These are phyloP conservation scores for Citrullus mucosospermus DNA, from an alignment of 306 rosid species.

Conservation along the genomic window DNA sequence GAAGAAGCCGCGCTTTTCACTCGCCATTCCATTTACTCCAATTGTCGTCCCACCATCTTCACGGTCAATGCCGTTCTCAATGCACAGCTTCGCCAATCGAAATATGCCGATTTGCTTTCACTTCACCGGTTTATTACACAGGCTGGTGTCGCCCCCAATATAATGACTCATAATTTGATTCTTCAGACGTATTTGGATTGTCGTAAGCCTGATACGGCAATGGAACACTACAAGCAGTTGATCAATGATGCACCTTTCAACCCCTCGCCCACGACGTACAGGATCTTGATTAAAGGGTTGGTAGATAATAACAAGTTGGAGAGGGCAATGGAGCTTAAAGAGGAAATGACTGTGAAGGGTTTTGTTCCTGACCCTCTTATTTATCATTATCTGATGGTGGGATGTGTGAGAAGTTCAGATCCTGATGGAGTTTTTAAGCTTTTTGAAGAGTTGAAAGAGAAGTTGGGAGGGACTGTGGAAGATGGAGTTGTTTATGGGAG, in stretches of 20 bases:
- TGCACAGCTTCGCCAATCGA: conserved; percentile 77
- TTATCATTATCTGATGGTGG: conserved; percentile 74
- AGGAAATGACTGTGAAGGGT: conserved; percentile 53
- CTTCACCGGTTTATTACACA: conserved; percentile 90
- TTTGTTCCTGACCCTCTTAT: conserved; percentile 50
- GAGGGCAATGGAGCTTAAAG: conserved; percentile 70
- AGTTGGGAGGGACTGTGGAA: conserved; percentile 47
- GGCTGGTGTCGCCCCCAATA: conserved; percentile 81
- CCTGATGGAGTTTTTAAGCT: conserved; percentile 47
- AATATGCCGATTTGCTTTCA: conserved; percentile 70
- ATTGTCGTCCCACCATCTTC: conserved; percentile 85
- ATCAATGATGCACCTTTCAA: conserved; percentile 78
- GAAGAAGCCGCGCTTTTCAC: conserved; percentile 89
- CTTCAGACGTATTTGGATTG: conserved; percentile 90
- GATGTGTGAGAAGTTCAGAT: conserved; percentile 49
- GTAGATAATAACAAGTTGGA: conserved; percentile 59
- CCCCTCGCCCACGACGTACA: conserved; percentile 69
- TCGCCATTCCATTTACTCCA: conserved; percentile 87
- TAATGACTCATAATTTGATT: conserved; percentile 69
- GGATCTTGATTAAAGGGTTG: conserved; percentile 62
- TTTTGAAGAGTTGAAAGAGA: conserved; percentile 56
- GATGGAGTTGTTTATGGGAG: conserved; percentile 74
- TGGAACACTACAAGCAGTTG: conserved; percentile 81
- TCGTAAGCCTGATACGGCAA: conserved; percentile 75
- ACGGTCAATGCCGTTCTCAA: conserved; percentile 73